A percentile compares a stretch with the other conserved stretches of the same genome.
These are phyloP conservation scores for Fraxinus greggii DNA, from an alignment of 305 asterid genomes.

Conservation along the genomic window DNA sequence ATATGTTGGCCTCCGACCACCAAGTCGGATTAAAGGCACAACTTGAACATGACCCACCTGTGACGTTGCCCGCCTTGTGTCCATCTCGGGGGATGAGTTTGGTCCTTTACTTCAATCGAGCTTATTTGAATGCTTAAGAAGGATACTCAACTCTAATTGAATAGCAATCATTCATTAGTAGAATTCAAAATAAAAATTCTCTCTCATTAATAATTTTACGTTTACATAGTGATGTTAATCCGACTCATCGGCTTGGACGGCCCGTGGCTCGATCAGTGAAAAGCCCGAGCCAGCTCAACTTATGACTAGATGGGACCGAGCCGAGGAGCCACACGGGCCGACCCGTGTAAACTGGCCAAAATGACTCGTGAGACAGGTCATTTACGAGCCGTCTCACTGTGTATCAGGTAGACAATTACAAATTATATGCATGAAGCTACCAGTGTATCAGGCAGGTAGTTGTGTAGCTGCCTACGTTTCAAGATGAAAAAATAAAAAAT, in stretches of 20 bases:
- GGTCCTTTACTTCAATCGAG: not conserved
- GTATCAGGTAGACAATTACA: too few species aligned
- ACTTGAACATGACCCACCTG: not conserved
- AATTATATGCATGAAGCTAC: too few species aligned
- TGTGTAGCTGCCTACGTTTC: not conserved
- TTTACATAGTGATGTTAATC: too few species aligned
- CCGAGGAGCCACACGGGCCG: too few species aligned
- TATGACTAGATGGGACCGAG: too few species aligned
- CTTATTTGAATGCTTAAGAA: not conserved
- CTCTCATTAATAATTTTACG: not conserved
- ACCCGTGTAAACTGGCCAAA: too few species aligned
- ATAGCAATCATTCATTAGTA: not conserved
- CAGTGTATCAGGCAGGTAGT: not conserved
- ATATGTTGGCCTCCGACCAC: not conserved
- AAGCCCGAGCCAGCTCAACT: too few species aligned
- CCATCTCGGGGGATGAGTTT: not conserved
- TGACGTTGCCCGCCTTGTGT: not conserved
- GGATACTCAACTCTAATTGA: not conserved
- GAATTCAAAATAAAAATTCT: not conserved
- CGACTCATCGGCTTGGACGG: too few species aligned
- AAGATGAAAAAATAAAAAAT: not conserved
- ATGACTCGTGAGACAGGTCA: too few species aligned
- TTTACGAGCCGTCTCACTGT: too few species aligned
- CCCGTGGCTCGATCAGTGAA: too few species aligned
- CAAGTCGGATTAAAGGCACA: not conserved